phyloP scores from a whole-genome alignment of 352 stramenopile species.

The Phytopythium cucurbitacearum region DNA sequence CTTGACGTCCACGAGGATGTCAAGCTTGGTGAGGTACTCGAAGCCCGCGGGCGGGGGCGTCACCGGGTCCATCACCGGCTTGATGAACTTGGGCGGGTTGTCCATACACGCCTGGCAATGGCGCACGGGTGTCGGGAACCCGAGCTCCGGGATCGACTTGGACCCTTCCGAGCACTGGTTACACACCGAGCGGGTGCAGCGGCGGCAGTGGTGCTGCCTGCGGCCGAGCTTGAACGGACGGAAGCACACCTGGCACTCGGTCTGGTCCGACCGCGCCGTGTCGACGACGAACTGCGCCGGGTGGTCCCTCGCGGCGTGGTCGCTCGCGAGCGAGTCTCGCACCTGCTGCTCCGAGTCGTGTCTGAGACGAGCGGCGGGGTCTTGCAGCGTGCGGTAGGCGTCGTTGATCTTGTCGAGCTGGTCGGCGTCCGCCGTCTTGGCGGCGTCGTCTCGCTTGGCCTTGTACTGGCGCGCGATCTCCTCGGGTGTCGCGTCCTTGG shows the following conservation, averaged over 20 bases:
- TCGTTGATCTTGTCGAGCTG: conserved; percentile 77
- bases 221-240: conserved; percentile 82
- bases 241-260: conserved; percentile 88
- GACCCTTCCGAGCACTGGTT: conserved; percentile 80
- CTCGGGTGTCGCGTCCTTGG: conserved; percentile 56
- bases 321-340: conserved; percentile 42
- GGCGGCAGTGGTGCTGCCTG: conserved; percentile 80
- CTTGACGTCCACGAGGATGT: conserved; percentile 66
- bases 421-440: conserved; percentile 57
- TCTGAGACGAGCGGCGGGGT: conserved; percentile 43
- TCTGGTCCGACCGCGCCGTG: conserved; percentile 78
- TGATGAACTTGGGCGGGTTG: conserved; percentile 72
- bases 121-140: conserved; percentile 69
- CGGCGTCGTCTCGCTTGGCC: conserved; percentile 54
- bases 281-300: conserved; percentile 56
- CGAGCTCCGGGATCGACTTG: conserved; percentile 81
- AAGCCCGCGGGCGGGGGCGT: conserved; percentile 75
- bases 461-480: conserved; percentile 82
- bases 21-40: conserved; percentile 82
- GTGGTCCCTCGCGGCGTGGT: conserved; percentile 21
- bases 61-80: conserved; percentile 72
- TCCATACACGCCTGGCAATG: conserved; percentile 82
- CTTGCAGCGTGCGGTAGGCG: conserved; percentile 69
- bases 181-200: conserved; percentile 81
- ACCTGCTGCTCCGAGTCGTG: conserved; percentile 54